Evolutionary conservation across 768 basidiomycete genomes (phyloP), one percentile per base, ranked within the genome.

Genomic region (Podaxis mareebaensis): DNA sequence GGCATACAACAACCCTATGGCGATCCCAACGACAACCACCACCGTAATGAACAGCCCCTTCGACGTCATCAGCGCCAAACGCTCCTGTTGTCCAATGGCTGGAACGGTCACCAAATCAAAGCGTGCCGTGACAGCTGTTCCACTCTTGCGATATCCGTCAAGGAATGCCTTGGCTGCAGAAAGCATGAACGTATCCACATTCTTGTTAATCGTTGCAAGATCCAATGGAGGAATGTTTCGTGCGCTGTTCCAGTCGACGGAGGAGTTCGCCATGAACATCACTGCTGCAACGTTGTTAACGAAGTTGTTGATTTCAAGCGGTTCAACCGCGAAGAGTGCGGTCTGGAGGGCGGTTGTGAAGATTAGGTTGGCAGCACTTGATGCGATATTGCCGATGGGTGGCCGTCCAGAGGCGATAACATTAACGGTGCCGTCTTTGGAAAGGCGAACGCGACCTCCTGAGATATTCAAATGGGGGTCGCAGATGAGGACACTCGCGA

Each of bases 101-200:
- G 55, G 46, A 17, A 63, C n/a, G 20, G 53, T 15, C 15, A 12
- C 30, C 44, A 38, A 28, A 12, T 56, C 54, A 28, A 63, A 63
- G 46, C 44, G 12, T n/a, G 48, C 30, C 10, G 24, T 17, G 15
- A 46, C 22, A 17, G 33, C 36, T n/a, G 61, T 39, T 20, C 61
- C 61, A 46, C 15, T 42, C 36, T 63, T 63, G 22, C 63, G 56
- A 24, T 65, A 61, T 5, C 58, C 64, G 30, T 65, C 64, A n/a
- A 52, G 60, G 38, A 55, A 65, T 24, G 64, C 64, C 30, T 65
- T 65, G 8, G 64, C 58, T 26, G 64, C 64, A 10, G 64, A 65
- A 48, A 53, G 39, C 51, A 65, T 54, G 42, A 60, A 65, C n/a
- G n/a, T 40, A 17, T 65, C 59, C 30, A 65, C 38, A 15, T 65